Evolutionary conservation across 352 stramenopile species (phyloP).

Genomic region (Peronosclerospora sorghi): DNA sequence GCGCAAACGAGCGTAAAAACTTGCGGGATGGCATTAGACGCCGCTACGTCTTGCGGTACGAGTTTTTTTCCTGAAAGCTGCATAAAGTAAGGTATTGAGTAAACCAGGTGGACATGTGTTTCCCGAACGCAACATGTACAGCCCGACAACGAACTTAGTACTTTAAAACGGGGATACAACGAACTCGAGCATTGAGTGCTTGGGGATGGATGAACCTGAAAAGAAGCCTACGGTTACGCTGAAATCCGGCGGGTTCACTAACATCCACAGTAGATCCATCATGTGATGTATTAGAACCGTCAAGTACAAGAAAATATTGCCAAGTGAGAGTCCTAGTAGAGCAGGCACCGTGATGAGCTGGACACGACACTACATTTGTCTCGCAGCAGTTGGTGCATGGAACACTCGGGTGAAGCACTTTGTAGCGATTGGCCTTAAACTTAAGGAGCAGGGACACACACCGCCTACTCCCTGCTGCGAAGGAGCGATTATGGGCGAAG

Average conservation of each 20-base stretch:
- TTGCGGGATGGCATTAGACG: conserved; percentile 2
- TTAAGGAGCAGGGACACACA: conserved; percentile 70
- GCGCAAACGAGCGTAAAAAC: conserved; percentile 11
- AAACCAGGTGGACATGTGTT: background rate
- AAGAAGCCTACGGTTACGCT: background rate
- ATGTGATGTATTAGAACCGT: background rate
- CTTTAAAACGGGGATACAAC: too few species aligned
- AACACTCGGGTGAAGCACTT: conserved; percentile 46
- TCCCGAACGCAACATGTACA: background rate
- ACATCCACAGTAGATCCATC: background rate
- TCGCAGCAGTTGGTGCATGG: conserved; percentile 31
- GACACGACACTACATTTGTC: conserved; percentile 12
- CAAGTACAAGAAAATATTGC: background rate
- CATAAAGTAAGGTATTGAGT: background rate
- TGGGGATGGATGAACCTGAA: background rate
- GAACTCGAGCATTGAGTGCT: background rate
- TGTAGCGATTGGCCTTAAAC: conserved; percentile 3
- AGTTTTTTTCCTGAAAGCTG: conserved; percentile 7
- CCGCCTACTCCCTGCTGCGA: conserved; percentile 65
- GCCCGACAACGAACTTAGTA: too few species aligned
- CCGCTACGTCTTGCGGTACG: conserved; percentile 10
- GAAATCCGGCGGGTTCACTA: background rate
- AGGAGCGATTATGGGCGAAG: conserved; percentile 46
- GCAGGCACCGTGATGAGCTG: background rate
- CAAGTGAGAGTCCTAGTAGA: background rate